A percentile compares a stretch with the other conserved stretches of the same genome.
Evolutionary conservation across 2,329 filamentous ascomycete genomes (phyloP).

Genomic region (Drechslera avenae): DNA sequence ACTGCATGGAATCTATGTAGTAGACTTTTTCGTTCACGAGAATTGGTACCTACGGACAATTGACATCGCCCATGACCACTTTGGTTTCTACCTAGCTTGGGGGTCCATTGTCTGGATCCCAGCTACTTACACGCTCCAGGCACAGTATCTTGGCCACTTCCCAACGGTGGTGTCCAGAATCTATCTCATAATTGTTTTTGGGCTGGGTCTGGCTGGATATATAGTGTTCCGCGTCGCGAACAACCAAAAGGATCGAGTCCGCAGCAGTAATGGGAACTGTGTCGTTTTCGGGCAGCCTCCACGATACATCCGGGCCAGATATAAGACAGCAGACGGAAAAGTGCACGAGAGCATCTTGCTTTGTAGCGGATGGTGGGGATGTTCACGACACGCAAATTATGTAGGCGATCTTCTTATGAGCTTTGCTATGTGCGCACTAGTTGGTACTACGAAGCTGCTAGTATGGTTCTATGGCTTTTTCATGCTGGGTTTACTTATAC

Average conservation of each 20-base stretch:
- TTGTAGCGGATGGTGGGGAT: not conserved
- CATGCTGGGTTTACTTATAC: not conserved
- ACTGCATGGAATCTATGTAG: not conserved
- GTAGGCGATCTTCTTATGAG: not conserved
- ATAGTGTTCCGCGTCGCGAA: not conserved
- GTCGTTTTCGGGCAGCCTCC: not conserved
- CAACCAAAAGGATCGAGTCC: slow-evolving; percentile 1
- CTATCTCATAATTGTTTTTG: not conserved
- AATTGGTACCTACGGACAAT: not conserved
- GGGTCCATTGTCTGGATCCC: not conserved
- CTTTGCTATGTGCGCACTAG: not conserved
- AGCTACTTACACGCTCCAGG: not conserved
- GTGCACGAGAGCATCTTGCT: not conserved
- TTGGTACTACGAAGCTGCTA: not conserved
- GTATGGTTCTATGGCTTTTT: not conserved
- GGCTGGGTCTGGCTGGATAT: not conserved
- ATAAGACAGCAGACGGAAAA: not conserved
- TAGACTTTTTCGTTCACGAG: not conserved
- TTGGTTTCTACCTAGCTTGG: not conserved
- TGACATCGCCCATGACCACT: not conserved
- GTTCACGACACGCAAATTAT: not conserved
- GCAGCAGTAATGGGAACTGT: not conserved
- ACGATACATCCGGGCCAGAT: not conserved
- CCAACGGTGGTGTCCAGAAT: not conserved
- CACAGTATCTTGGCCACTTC: not conserved